phyloP scores from a whole-genome alignment of 495 filamentous ascomycete species.

The Jackrogersella multiformis region DNA sequence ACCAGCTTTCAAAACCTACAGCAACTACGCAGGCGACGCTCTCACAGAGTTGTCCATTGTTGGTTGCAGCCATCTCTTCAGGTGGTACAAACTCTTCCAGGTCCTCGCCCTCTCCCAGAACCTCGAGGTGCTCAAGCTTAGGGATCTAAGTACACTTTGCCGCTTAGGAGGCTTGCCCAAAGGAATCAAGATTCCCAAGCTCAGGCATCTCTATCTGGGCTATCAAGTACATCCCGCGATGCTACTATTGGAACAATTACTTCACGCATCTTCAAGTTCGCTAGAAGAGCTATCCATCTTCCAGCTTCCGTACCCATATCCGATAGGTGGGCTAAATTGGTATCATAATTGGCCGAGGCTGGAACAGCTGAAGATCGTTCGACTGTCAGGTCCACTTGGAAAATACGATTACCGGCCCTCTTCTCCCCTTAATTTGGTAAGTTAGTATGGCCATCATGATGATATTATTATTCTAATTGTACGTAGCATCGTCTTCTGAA shows the following conservation, averaged over 20 bases:
- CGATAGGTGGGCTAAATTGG: not conserved
- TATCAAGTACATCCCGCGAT: not conserved
- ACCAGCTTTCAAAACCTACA: slow-evolving; percentile 13
- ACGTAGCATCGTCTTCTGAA: slow-evolving; percentile 14
- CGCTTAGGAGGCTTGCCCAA: not conserved
- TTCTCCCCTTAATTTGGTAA: not conserved
- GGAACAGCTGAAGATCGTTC: slow-evolving; percentile 30
- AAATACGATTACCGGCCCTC: not conserved
- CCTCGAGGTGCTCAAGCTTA: slow-evolving; percentile 33
- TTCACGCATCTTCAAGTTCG: slow-evolving; percentile 19
- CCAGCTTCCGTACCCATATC: slow-evolving; percentile 8
- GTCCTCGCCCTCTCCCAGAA: slow-evolving; percentile 2
- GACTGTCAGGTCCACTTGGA: slow-evolving; percentile 6
- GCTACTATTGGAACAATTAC: slow-evolving; percentile 15
- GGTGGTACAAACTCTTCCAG: not conserved
- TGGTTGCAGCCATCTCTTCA: slow-evolving; percentile 7
- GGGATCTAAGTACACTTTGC: not conserved
- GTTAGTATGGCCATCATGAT: slow-evolving; percentile 1
- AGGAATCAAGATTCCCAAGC: not conserved
- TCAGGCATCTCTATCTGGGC: slow-evolving; percentile 31
- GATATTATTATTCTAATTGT: slow-evolving; percentile 17
- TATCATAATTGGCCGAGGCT: slow-evolving; percentile 30
- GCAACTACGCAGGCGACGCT: slow-evolving; percentile 18
- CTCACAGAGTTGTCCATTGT: slow-evolving; percentile 30
- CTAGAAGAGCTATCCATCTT: slow-evolving; percentile 39